Conservation (phyloP, 257 asterid species). For the Coffea eugenioides region DNA sequence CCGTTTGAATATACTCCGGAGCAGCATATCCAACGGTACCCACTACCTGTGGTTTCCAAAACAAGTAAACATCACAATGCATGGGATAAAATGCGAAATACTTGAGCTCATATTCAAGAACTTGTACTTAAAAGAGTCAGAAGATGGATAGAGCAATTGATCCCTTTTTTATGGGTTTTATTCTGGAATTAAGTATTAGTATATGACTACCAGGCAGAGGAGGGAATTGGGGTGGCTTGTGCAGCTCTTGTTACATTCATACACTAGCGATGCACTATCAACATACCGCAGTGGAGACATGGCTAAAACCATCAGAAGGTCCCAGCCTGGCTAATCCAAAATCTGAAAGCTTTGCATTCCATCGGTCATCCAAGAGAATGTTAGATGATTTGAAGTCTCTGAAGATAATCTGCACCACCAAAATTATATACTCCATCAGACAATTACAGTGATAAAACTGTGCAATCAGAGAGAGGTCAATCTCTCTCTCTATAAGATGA, state of each 20-base stretch:
- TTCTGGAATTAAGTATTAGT: too few relatives aligned
- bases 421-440: neutral
- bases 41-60: constrained; percentile 52
- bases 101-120: neutral
- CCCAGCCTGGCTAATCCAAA: constrained; percentile 87
- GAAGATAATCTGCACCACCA: constrained; percentile 64
- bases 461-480: neutral
- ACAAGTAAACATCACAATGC: neutral
- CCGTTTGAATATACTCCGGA: constrained; percentile 88
- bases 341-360: constrained; percentile 91
- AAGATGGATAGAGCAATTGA: too few relatives aligned
- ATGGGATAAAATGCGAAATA: neutral
- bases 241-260: neutral
- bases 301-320: constrained; percentile 78
- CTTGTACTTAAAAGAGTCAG: neutral
- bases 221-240: neutral
- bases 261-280: neutral
- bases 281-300: constrained; percentile 82
- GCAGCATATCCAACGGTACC: constrained; percentile 98
- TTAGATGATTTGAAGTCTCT: constrained; percentile 92
- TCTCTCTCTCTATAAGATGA: neutral
- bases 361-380: constrained; percentile 76
- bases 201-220: neutral
- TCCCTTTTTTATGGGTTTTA: too few relatives aligned
- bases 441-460: neutral